Evolutionary conservation across 176 grass and related monocot species (phyloP), one percentile per base, ranked within the genome.

Genomic region (Aegilops longissima): DNA sequence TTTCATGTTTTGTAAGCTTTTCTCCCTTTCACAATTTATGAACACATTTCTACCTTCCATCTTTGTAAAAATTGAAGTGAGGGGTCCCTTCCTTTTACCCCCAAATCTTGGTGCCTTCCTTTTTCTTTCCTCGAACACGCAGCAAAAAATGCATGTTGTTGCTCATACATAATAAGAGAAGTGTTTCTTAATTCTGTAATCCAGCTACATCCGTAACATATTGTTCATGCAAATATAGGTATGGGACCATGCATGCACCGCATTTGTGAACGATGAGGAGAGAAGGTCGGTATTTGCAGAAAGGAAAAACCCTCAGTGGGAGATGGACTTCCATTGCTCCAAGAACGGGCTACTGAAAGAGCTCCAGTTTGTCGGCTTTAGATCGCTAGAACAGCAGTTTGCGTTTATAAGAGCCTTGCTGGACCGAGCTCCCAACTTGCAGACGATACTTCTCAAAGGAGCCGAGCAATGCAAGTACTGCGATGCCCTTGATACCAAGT

Each of bases 371-470:
- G 24, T 2, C 21, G 80, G 80, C 75, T 88, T 88, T 24, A 83
- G 40, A 12, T 21, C 80, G 12, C 17, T 82, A 5, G 73, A 78
- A 35, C 73, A 78, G 14, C 80, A 88, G 3, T 5, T 88, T 12
- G 9, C 2, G 23, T 88, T 78, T 34, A 33, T 88, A 76, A 87
- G n/a, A 49, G n/a, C 42, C 18, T 17, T 87, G 70, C 51, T 81
- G 58, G 58, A 39, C 5, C 78, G 78, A 63, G 56, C 68, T 65
- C n/a, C 27, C 58, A 52, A 81, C 6, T 64, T 81, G 47, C 13
- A 29, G n/a, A 27, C 18, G 3, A 12, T 81, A 65, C 6, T 81
- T 62, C 30, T 81, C 8, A 87, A 81, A 20, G 29, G 73, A 29
- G 44, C 27, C 0, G 6, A 20, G 1, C 8, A 5, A 2, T 87